Evolutionary conservation across 352 stramenopile genomes (phyloP).

Genomic region (Pythium scleroteichum): DNA sequence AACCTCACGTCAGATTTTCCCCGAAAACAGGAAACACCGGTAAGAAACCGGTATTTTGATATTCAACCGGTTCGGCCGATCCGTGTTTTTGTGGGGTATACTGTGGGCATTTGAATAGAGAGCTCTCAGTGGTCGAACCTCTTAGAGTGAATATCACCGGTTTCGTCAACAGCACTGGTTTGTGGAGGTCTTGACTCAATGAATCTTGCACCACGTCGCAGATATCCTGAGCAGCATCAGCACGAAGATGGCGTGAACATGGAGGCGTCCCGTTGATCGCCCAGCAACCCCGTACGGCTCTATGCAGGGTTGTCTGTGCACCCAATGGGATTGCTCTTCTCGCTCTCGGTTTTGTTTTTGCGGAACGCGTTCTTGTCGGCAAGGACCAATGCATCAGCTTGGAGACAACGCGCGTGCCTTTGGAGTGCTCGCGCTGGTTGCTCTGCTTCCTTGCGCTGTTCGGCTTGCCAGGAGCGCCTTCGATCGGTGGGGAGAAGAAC

Average conservation of each 20-base stretch:
- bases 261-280: no score
- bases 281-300: no score
- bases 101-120: background rate
- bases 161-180: slow-evolving; percentile 1
- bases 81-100: background rate
- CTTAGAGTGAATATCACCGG: background rate
- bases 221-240: background rate
- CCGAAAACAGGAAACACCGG: background rate
- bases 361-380: no score
- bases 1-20: slow-evolving; percentile 42
- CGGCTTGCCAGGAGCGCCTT: no score
- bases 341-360: no score
- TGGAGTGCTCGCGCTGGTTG: background rate
- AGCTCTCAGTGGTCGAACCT: background rate
- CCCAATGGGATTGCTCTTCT: no score
- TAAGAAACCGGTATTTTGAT: slow-evolving; percentile 7
- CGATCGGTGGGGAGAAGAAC: no score
- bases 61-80: background rate
- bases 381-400: no score
- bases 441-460: background rate
- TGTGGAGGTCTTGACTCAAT: background rate
- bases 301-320: no score
- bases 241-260: background rate
- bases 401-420: background rate
- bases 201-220: slow-evolving; percentile 2